Percentiles rank a stretch among this genome's conserved stretches.
Conservation (phyloP, 129 eudicot genomes). For the Arctium lappa region DNA sequence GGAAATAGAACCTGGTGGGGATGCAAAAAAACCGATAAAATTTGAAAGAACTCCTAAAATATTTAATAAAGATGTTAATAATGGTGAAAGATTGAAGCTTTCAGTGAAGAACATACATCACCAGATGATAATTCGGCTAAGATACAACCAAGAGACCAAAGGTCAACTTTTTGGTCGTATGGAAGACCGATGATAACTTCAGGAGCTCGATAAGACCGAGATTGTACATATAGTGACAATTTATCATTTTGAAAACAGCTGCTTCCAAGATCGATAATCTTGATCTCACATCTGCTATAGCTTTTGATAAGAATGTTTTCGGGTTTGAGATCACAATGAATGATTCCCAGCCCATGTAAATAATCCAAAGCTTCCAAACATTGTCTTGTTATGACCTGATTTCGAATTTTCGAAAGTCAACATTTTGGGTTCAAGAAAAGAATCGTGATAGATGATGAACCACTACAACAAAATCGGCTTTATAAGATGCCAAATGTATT, state of each 20-base stretch:
- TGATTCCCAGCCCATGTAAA: constrained; percentile 75
- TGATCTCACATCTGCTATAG: constrained; percentile 87
- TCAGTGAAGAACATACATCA: constrained; percentile 47
- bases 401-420: not conserved
- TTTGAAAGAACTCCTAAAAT: not conserved
- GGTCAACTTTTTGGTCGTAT: constrained; percentile 79
- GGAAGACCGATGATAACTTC: constrained; percentile 93
- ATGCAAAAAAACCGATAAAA: not conserved
- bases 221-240: constrained; percentile 82
- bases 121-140: constrained; percentile 90
- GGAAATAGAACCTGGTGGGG: constrained; percentile 78
- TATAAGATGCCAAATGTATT: not conserved
- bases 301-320: constrained; percentile 93
- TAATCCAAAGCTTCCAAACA: constrained; percentile 85
- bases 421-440: constrained; percentile 11
- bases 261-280: constrained; percentile 97
- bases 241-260: constrained; percentile 80
- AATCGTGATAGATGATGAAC: not conserved
- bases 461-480: not conserved
- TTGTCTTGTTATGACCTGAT: constrained; percentile 74
- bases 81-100: not conserved
- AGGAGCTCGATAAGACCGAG: constrained; percentile 98
- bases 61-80: not conserved
- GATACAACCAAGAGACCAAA: constrained; percentile 97
- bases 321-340: constrained; percentile 97